These are phyloP conservation scores for Solanum pennellii DNA, from an alignment of 257 asterid genomes.

Conservation along the genomic window DNA sequence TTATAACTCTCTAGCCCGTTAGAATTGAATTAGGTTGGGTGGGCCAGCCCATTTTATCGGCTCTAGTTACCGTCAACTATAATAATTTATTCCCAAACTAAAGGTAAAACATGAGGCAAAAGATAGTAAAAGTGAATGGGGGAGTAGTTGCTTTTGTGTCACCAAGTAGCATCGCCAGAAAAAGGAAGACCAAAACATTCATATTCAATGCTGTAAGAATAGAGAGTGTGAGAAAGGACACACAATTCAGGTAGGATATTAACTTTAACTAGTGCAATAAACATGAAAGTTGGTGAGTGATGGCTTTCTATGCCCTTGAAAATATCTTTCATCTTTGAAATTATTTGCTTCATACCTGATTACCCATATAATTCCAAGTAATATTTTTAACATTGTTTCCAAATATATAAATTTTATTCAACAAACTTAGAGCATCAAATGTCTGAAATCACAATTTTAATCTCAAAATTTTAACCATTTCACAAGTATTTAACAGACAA, in stretches of 20 bases:
- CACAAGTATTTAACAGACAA: not conserved
- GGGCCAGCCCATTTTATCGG: no score
- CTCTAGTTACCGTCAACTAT: not conserved
- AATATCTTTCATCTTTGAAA: not conserved
- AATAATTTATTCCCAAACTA: not conserved
- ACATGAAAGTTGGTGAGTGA: not conserved
- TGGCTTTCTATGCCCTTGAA: not conserved
- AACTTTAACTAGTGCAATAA: not conserved
- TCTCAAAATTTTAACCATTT: not conserved
- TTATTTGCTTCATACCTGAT: not conserved
- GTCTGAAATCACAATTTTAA: not conserved
- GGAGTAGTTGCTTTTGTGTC: not conserved
- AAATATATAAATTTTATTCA: not conserved
- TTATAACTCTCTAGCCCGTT: no score
- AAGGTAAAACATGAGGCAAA: not conserved
- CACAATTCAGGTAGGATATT: not conserved
- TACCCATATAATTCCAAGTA: not conserved
- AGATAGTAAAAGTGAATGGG: not conserved
- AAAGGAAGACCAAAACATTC: not conserved
- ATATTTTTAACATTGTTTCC: no score
- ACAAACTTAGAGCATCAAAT: not conserved
- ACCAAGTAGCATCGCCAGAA: not conserved
- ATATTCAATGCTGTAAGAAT: not conserved
- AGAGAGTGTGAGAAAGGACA: not conserved
- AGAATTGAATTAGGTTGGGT: no score